Base-by-base conservation (phyloP, 2,329 filamentous ascomycete species). In the Aureobasidium uvarum region DNA sequence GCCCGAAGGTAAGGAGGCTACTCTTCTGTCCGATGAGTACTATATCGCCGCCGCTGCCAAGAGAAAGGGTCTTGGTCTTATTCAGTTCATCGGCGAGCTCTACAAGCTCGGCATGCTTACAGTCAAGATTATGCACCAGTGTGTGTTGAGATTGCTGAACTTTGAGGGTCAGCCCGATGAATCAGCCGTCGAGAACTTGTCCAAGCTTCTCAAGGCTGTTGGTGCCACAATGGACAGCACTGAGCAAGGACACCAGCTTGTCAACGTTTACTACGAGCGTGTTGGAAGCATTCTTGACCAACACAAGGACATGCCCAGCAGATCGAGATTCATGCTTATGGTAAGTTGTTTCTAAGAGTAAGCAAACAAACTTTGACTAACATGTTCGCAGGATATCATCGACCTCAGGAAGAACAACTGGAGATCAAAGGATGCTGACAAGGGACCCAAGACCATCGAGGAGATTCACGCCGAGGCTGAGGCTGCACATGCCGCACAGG, bases 31-130 rank as follows among this genome's bases (percentile, higher is more conserved):
- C 0, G 95, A 99, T 68, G 95, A 98, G 77, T 99, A 99, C 81
- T 99, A 99, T 77, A 81, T 87, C 69, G 94, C 92, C 46, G 94
- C 93, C 58, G 93, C 94, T 66, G 93, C 93, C 74, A 99, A 99
- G 84, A 89, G 95, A 80, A 90, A 92, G 78, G 95, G 95, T 80
- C 90, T 99, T 69, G 95, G 95, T 88, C 86, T 99, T 25, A 94
- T 99, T 69, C 94, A 97, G 80, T 99, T 99, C 81, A 99, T 99
- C 75, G 95, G 95, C 82, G 95, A 99, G 80, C 86, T 99, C 52
- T 99, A 96, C 86, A 99, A 98, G 84, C 87, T 99, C 67, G 89
- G 90, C 76, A 99, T 99, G 95, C 85, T 99, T 78, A 99, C 95
- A 68, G 91, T 97, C 78, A 91, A 94, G 77, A 99, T 99, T 80